A percentile compares a stretch with the other conserved stretches of the same genome.
These are phyloP conservation scores for Fraxinus baroniana DNA, from an alignment of 305 asterid genomes.

Conservation along the genomic window DNA sequence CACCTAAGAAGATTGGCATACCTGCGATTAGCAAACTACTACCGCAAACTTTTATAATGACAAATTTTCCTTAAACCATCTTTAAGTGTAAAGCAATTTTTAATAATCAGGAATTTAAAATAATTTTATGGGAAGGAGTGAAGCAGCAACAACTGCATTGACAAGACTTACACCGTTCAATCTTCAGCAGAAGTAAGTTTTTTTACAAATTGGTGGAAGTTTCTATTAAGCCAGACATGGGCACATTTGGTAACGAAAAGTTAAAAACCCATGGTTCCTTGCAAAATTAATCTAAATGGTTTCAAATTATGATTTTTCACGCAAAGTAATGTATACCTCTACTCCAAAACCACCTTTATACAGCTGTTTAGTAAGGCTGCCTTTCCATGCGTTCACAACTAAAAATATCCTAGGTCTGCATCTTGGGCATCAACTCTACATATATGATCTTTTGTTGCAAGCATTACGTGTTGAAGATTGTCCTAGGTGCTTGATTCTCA, in stretches of 20 bases:
- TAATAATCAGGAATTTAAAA: neutral
- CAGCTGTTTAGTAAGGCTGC: neutral
- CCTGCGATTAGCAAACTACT: slow-evolving; percentile 27
- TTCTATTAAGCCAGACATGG: neutral
- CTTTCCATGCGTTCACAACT: neutral
- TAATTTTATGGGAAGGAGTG: neutral
- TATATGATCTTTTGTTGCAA: neutral
- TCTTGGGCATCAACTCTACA: neutral
- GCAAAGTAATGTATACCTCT: neutral
- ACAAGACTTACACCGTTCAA: neutral
- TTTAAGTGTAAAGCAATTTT: neutral
- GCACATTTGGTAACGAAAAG: neutral
- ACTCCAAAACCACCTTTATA: neutral
- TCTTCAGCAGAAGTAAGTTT: neutral
- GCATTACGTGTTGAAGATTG: neutral
- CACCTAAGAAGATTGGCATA: slow-evolving; percentile 49
- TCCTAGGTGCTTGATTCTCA: neutral
- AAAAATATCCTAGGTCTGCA: neutral
- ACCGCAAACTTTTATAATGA: slow-evolving; percentile 13
- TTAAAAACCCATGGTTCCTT: neutral
- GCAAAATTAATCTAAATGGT: neutral
- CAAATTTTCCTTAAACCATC: neutral
- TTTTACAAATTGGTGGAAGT: neutral
- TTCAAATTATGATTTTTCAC: neutral
- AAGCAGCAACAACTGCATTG: neutral